Evolutionary conservation across 2,329 filamentous ascomycete species (phyloP).

Genomic region (Westerdykella ornata): DNA sequence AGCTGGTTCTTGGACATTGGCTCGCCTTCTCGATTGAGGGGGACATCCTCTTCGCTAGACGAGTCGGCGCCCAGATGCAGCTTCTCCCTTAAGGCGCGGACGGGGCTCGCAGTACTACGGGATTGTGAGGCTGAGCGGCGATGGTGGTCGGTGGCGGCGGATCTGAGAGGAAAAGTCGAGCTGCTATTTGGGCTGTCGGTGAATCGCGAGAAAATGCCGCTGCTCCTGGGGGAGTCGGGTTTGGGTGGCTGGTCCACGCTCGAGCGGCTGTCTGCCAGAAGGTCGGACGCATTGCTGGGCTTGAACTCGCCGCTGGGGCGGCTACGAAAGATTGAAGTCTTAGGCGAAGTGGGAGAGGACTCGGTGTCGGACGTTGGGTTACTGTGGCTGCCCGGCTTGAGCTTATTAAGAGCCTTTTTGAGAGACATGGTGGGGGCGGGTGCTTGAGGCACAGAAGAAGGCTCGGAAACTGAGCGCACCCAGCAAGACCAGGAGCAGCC

Average conservation of each 20-base stretch:
- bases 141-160: conserved; percentile 15
- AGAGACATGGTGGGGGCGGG: conserved; percentile 31
- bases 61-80: conserved; percentile 33
- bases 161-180: conserved; percentile 8
- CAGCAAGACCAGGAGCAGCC: too few species aligned
- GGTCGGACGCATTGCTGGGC: conserved; percentile 20
- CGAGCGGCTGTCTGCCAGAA: conserved; percentile 21
- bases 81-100: conserved; percentile 38
- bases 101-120: conserved; percentile 29
- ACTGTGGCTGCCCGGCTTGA: conserved; percentile 35
- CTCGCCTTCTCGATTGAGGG: conserved; percentile 46
- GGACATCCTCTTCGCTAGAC: conserved; percentile 30
- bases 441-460: not conserved
- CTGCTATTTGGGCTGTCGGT: conserved; percentile 33
- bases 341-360: conserved; percentile 24
- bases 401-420: conserved; percentile 42
- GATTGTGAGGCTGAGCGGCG: conserved; percentile 21
- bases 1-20: conserved; percentile 46
- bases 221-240: conserved; percentile 16
- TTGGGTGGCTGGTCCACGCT: conserved; percentile 22
- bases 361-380: conserved; percentile 33
- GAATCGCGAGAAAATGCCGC: conserved; percentile 32
- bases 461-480: too few species aligned
- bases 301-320: conserved; percentile 31
- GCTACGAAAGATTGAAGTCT: conserved; percentile 15